These are phyloP conservation scores for Dioszegia aurantiaca DNA, from an alignment of 768 basidiomycete species.

Conservation along the genomic window DNA sequence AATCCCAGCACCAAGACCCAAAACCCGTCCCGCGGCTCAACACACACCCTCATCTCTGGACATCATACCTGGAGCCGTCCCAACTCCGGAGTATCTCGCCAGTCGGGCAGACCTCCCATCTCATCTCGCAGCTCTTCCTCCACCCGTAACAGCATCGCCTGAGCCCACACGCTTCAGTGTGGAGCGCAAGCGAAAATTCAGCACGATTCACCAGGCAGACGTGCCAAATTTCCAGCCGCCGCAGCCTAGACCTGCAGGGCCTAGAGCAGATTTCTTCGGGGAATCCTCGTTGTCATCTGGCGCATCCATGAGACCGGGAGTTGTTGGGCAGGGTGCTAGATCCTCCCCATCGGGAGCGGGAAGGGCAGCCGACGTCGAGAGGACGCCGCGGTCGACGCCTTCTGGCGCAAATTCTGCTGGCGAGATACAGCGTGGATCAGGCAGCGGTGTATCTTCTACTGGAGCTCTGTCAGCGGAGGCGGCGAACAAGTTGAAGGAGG, in stretches of 20 bases:
- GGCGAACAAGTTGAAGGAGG: constrained; percentile 19
- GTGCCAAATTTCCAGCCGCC: constrained; percentile 22
- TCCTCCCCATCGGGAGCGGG: neutral
- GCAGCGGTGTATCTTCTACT: neutral
- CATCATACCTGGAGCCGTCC: constrained; percentile 22
- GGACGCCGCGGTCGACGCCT: no score
- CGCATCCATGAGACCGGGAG: constrained; percentile 5
- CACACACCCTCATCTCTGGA: neutral
- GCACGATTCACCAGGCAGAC: constrained; percentile 12
- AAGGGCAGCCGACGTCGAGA: no score
- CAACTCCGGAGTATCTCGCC: constrained; percentile 5
- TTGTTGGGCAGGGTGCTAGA: neutral
- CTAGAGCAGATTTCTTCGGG: constrained; percentile 23
- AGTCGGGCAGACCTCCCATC: constrained; percentile 14
- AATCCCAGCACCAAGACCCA: constrained; percentile 7
- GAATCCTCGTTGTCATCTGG: neutral
- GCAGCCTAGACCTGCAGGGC: constrained; percentile 3
- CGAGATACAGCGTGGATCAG: neutral
- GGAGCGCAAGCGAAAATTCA: constrained; percentile 9
- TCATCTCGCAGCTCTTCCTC: constrained; percentile 13
- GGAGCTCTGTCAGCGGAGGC: constrained; percentile 7
- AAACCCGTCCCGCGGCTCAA: neutral
- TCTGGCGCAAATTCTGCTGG: no score
- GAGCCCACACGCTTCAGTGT: constrained; percentile 7
- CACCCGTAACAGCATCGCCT: neutral